Evolutionary conservation across 345 rosid genomes (phyloP).

Genomic region (Citrus sp.): DNA sequence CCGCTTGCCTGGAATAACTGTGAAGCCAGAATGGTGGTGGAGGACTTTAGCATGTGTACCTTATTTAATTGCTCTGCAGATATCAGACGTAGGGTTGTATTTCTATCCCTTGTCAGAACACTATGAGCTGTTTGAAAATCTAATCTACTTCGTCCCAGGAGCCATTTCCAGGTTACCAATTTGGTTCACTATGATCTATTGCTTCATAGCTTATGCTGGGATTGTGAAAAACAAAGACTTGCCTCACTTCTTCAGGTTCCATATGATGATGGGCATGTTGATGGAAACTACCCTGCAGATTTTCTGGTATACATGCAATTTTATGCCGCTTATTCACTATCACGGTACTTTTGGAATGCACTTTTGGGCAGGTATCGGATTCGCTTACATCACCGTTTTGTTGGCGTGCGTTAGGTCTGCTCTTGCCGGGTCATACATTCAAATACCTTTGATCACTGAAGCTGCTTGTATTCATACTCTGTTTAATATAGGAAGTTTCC

Average conservation of each 20-base stretch:
- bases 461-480: slow-evolving; percentile 76
- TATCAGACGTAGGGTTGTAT: slow-evolving; percentile 63
- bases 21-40: slow-evolving; percentile 88
- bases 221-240: slow-evolving; percentile 63
- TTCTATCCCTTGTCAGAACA: slow-evolving; percentile 65
- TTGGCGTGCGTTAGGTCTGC: slow-evolving; percentile 67
- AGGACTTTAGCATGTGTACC: slow-evolving; percentile 72
- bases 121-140: slow-evolving; percentile 40
- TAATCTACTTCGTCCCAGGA: slow-evolving; percentile 69
- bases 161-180: slow-evolving; percentile 63
- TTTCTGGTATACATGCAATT: slow-evolving; percentile 62
- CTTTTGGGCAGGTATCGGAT: slow-evolving; percentile 68
- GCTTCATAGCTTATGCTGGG: slow-evolving; percentile 46
- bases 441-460: slow-evolving; percentile 57
- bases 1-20: slow-evolving; percentile 36
- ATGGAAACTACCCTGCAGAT: slow-evolving; percentile 67
- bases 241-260: slow-evolving; percentile 86
- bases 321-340: slow-evolving; percentile 73
- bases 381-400: slow-evolving; percentile 49
- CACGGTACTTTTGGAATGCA: slow-evolving; percentile 59
- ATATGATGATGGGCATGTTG: slow-evolving; percentile 88
- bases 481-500: slow-evolving; percentile 52
- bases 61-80: slow-evolving; percentile 71
- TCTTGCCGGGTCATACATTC: slow-evolving; percentile 57
- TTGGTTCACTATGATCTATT: slow-evolving; percentile 74